These are phyloP conservation scores for Golubevia sp. DNA, from an alignment of 1,284 basidiomycete genomes.

Conservation along the genomic window DNA sequence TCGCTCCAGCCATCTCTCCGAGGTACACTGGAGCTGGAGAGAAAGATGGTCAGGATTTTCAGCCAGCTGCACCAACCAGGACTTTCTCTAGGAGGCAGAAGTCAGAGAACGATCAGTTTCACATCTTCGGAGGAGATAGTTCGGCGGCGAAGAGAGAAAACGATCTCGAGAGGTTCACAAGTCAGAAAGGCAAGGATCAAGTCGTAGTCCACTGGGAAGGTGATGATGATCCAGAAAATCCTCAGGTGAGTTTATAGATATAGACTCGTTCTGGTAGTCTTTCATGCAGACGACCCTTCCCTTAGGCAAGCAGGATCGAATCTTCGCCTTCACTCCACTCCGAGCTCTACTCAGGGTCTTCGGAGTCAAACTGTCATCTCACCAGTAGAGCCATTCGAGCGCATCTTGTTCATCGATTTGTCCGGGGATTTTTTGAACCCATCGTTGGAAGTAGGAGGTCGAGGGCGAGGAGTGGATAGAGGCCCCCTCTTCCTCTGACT, in stretches of 20 bases:
- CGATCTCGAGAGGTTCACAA: conserved; percentile 34
- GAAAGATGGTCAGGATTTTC: neutral
- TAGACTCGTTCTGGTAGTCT: neutral
- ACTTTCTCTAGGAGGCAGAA: conserved; percentile 34
- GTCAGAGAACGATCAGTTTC: conserved; percentile 16
- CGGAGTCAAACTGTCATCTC: no score
- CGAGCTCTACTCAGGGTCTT: no score
- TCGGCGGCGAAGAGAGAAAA: conserved; percentile 21
- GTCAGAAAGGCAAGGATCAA: conserved; percentile 38
- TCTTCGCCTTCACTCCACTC: no score
- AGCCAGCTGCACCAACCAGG: conserved; percentile 3
- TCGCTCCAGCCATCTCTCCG: neutral
- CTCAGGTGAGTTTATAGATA: neutral
- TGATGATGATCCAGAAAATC: conserved; percentile 40
- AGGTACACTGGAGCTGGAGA: neutral
- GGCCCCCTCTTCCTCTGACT: no score
- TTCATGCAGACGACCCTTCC: no score
- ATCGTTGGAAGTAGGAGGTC: no score
- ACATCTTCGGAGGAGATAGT: conserved; percentile 38
- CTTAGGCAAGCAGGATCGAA: no score
- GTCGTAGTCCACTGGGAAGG: conserved; percentile 57
- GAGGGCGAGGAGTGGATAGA: no score
- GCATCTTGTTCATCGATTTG: no score
- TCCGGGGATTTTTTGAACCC: no score
- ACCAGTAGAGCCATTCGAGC: no score